Evolutionary conservation across 208 protist genomes (phyloP).

Genomic region (Naegleria lovaniensis): DNA sequence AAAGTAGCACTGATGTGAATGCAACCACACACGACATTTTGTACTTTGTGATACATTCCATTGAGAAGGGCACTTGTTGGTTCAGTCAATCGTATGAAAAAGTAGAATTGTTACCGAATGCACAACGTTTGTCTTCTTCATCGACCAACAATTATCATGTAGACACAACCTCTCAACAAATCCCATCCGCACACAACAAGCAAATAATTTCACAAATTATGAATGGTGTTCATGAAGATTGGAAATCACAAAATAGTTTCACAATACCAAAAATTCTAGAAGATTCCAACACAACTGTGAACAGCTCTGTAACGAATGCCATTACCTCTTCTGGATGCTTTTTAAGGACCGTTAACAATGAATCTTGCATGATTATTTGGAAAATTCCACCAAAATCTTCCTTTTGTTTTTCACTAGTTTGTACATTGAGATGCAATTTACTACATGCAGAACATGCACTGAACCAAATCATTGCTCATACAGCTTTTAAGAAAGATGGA

Average conservation of each 20-base stretch:
- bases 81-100: background rate
- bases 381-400: background rate
- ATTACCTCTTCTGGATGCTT: background rate
- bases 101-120: background rate
- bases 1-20: too few relatives aligned
- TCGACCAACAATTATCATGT: background rate
- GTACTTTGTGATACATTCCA: background rate
- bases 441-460: background rate
- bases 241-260: background rate
- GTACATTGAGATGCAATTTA: background rate
- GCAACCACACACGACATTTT: background rate
- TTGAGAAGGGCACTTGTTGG: background rate
- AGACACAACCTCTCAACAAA: background rate
- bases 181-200: background rate
- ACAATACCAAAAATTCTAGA: background rate
- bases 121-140: too few relatives aligned
- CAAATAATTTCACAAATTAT: constrained; percentile 1
- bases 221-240: background rate
- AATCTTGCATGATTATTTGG: background rate
- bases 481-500: background rate
- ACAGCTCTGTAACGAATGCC: too few relatives aligned
- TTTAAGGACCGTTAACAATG: background rate
- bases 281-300: background rate
- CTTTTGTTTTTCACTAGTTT: background rate
- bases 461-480: background rate